Base-by-base conservation (phyloP, 2,329 filamentous ascomycete genomes). In the Blastomyces gilchristii region DNA sequence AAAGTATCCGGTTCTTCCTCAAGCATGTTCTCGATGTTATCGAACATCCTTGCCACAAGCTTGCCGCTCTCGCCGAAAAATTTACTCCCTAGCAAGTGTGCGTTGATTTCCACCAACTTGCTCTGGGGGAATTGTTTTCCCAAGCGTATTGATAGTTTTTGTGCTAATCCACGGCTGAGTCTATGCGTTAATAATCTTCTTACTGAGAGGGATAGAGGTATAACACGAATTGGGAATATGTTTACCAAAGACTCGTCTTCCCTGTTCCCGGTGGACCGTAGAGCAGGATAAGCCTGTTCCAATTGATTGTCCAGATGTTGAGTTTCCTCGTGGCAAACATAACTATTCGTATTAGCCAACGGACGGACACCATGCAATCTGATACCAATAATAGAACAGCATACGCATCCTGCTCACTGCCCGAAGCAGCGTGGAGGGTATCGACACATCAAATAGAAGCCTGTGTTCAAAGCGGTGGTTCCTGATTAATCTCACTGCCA, bases 181-280 rank as follows among this genome's bases (percentile, higher is more conserved):
- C 34, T 14, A 37, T 14, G n/a, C 12, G 61, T 65, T 45, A 65
- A 25, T 53, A 39, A n/a, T 16, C 28, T 16, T 28, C 9, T 45
- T 45, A 1, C 22, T 54, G 39, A 22, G 41, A 5, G 41, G n/a
- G 12, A 22, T 47, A n/a, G 16, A 14, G 37, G 54, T 31, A 31
- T 58, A 43, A 37, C 14, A 39, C 5, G 49, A 25, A 52, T 31
- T 31, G 16, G 49, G 9, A 25, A n/a, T 47, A 50, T 52, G 61
- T 61, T 60, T 65, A 69, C 71, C 76, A 79, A 1, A 80, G 69
- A 1, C 74, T 77, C 25, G 75, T 77, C 67, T 97, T 97, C 72
- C 93, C 93, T 14, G 93, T 97, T 73, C 93, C 93, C 1, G 93
- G 93, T 5, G 93, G 92, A 0, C 93, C 93, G 76, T 97, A 97